phyloP scores from a whole-genome alignment of 2,329 filamentous ascomycete genomes.

The Verruconis gallopava region DNA sequence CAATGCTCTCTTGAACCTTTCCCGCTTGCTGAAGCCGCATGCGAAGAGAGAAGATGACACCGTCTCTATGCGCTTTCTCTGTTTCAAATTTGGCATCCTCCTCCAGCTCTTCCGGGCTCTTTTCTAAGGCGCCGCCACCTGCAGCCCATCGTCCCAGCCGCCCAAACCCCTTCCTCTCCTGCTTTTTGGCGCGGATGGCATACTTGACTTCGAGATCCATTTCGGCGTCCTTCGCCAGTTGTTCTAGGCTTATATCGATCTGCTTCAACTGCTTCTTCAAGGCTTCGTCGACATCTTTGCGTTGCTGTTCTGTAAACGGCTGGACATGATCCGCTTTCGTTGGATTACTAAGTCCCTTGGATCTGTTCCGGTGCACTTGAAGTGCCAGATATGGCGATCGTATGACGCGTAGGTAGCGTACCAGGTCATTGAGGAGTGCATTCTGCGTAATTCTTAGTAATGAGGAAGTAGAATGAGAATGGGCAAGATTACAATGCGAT shows the following conservation, averaged over 20 bases:
- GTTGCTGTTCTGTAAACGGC: conserved; percentile 66
- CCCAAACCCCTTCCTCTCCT: conserved; percentile 48
- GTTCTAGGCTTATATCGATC: conserved; percentile 67
- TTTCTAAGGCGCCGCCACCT: conserved; percentile 36
- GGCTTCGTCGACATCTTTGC: conserved; percentile 76
- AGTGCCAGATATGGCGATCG: conserved; percentile 86
- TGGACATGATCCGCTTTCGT: conserved; percentile 50
- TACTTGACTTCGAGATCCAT: conserved; percentile 65
- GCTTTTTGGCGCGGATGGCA: conserved; percentile 58
- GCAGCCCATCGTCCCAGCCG: conserved; percentile 56
- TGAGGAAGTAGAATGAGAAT: conserved; percentile 7
- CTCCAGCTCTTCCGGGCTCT: conserved; percentile 52
- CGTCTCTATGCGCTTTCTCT: conserved; percentile 60
- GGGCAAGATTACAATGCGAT: conserved; percentile 57
- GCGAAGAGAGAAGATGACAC: conserved; percentile 70
- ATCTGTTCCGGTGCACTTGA: conserved; percentile 43
- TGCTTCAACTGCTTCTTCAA: conserved; percentile 77
- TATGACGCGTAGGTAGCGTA: conserved; percentile 66
- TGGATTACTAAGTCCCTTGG: conserved; percentile 54
- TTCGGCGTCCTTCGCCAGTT: conserved; percentile 69
- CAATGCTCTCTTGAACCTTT: conserved; percentile 75
- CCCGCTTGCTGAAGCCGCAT: conserved; percentile 64
- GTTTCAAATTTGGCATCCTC: conserved; percentile 60
- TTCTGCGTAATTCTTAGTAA: conserved; percentile 43
- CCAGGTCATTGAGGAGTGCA: conserved; percentile 68